Conservation (phyloP, 2,329 filamentous ascomycete species). For the Lojkania enalia region DNA sequence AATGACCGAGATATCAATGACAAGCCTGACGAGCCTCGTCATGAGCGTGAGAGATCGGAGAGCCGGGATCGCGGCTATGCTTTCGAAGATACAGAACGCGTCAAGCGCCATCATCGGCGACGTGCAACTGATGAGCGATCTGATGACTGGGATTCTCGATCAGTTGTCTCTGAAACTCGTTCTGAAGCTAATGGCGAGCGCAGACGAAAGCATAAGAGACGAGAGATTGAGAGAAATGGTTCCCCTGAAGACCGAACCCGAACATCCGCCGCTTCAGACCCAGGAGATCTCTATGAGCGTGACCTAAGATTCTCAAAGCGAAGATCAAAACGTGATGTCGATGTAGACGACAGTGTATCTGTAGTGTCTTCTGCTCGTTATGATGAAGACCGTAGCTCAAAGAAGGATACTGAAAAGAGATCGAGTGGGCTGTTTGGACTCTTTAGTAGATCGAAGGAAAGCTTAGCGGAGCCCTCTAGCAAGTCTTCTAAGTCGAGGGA, state of each 20-base stretch:
- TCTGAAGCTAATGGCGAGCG: slow-evolving; percentile 42
- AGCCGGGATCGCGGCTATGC: slow-evolving; percentile 43
- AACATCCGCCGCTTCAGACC: slow-evolving; percentile 46
- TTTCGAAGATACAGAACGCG: slow-evolving; percentile 36
- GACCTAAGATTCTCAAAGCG: slow-evolving; percentile 43
- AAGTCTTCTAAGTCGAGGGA: slow-evolving; percentile 35
- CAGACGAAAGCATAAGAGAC: slow-evolving; percentile 37
- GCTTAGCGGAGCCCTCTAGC: slow-evolving; percentile 33
- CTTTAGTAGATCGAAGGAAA: slow-evolving; percentile 52
- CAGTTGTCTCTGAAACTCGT: slow-evolving; percentile 42
- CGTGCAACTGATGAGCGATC: slow-evolving; percentile 37
- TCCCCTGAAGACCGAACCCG: slow-evolving; percentile 32
- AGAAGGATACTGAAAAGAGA: slow-evolving; percentile 47
- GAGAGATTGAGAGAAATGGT: slow-evolving; percentile 37
- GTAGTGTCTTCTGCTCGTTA: slow-evolving; percentile 46
- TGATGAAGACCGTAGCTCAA: slow-evolving; percentile 44
- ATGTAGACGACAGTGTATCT: slow-evolving; percentile 49
- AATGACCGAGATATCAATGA: slow-evolving; percentile 20
- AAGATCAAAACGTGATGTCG: slow-evolving; percentile 47
- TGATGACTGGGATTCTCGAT: slow-evolving; percentile 48
- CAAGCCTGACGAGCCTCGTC: slow-evolving; percentile 16
- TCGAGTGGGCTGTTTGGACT: slow-evolving; percentile 52
- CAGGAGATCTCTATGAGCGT: slow-evolving; percentile 45
- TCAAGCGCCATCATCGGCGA: slow-evolving; percentile 40
- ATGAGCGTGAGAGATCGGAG: slow-evolving; percentile 31